Percentiles rank a stretch among this genome's conserved stretches.
phyloP scores from a whole-genome alignment of 148 eudicot species.

The Cornus controversa region DNA sequence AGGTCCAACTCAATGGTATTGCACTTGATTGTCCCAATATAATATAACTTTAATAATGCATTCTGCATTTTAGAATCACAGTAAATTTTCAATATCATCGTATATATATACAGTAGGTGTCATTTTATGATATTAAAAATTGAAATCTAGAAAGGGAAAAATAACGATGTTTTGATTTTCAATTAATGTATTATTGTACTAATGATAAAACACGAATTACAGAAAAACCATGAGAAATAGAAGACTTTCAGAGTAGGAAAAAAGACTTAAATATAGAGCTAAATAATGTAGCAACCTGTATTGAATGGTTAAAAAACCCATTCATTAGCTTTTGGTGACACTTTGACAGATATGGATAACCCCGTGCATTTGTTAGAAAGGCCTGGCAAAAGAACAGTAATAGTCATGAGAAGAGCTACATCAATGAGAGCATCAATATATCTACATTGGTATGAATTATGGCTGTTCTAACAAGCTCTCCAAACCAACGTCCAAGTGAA shows the following conservation, averaged over 20 bases:
- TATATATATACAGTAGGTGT: neutral
- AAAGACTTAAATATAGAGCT: no score
- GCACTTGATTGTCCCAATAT: neutral
- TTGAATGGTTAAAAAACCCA: constrained; percentile 71
- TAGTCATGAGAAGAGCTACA: constrained; percentile 14
- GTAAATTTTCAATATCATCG: neutral
- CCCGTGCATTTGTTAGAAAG: constrained; percentile 87
- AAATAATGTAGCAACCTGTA: constrained; percentile 55
- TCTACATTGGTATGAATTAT: constrained; percentile 64
- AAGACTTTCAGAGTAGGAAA: no score
- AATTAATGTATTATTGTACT: no score
- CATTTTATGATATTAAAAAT: neutral
- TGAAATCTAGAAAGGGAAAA: no score
- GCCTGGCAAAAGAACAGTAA: constrained; percentile 45
- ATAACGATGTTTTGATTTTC: no score
- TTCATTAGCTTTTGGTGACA: constrained; percentile 77
- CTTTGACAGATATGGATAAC: constrained; percentile 90
- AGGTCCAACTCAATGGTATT: neutral
- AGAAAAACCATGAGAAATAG: no score
- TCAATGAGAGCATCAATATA: neutral
- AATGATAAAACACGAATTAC: no score
- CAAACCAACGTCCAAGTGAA: constrained; percentile 95
- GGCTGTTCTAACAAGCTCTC: constrained; percentile 92
- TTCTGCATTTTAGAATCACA: neutral
- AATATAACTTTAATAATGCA: neutral